A percentile compares a stretch with the other conserved stretches of the same genome.
Conservation (phyloP, 2,329 filamentous ascomycete species). For the Exophiala xenobiotica region DNA sequence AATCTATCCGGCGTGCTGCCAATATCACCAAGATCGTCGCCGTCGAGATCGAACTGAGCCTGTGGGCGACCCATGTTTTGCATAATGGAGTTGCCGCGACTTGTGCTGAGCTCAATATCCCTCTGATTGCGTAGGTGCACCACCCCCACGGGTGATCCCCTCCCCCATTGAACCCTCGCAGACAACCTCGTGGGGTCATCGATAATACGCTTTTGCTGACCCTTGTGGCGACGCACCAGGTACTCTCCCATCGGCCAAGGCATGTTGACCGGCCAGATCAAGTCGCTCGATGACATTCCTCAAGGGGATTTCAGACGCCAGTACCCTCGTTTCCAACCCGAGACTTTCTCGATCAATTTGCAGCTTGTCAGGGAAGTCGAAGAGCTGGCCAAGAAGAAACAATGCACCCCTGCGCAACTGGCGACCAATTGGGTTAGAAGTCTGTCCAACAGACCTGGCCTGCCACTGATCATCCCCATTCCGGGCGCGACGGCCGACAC, state of each 20-base stretch:
- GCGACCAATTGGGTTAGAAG: slow-evolving; percentile 51
- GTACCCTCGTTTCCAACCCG: slow-evolving; percentile 52
- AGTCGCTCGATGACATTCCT: slow-evolving; percentile 49
- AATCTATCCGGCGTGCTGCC: slow-evolving; percentile 43
- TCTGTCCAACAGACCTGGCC: slow-evolving; percentile 33
- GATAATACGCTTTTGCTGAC: too few relatives aligned
- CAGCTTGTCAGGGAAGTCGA: slow-evolving; percentile 48
- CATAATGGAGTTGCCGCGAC: slow-evolving; percentile 57
- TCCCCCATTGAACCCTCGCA: too few relatives aligned
- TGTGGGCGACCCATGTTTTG: slow-evolving; percentile 57
- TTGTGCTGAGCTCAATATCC: slow-evolving; percentile 59
- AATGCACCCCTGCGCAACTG: slow-evolving; percentile 46
- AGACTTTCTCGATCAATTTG: slow-evolving; percentile 51
- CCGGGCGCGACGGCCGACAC: slow-evolving; percentile 37
- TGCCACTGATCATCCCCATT: slow-evolving; percentile 40
- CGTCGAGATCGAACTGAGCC: slow-evolving; percentile 61
- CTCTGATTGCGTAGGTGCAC: slow-evolving; percentile 56
- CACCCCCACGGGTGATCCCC: too few relatives aligned
- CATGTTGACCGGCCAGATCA: slow-evolving; percentile 50
- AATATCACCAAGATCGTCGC: slow-evolving; percentile 39
- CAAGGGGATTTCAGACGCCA: slow-evolving; percentile 45
- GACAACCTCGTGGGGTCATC: too few relatives aligned
- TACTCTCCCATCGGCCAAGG: slow-evolving; percentile 62
- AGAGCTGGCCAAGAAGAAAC: slow-evolving; percentile 46
- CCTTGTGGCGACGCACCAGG: too few relatives aligned